Evolutionary conservation across 345 rosid genomes (phyloP).

Genomic region (Euphorbia tirucalli): DNA sequence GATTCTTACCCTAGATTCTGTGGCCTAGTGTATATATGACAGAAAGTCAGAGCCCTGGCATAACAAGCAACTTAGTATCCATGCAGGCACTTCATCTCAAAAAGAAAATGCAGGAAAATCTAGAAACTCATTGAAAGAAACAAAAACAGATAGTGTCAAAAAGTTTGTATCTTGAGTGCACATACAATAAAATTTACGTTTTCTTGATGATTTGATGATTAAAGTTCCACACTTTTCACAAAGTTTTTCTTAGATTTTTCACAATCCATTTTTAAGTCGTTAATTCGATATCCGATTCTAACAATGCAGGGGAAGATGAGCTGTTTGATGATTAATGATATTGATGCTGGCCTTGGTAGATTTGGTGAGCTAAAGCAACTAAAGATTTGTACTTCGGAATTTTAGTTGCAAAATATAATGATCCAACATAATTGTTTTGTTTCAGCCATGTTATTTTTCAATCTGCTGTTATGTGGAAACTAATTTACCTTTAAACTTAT

Average conservation of each 20-base stretch:
- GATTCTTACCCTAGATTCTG: neutral
- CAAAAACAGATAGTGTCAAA: neutral
- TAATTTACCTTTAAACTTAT: neutral
- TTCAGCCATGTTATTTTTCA: neutral
- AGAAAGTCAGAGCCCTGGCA: neutral
- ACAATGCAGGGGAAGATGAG: constrained; percentile 93
- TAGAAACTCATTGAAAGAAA: neutral
- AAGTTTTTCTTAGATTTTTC: neutral
- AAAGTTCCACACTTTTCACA: no score
- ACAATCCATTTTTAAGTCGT: neutral
- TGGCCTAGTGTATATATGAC: neutral
- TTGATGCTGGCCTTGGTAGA: constrained; percentile 98
- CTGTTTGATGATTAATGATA: constrained; percentile 91
- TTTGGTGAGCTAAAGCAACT: constrained; percentile 57
- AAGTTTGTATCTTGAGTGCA: neutral
- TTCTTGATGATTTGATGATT: no score
- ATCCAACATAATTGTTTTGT: neutral
- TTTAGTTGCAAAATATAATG: neutral
- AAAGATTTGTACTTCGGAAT: constrained; percentile 9
- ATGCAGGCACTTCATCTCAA: neutral
- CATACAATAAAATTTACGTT: neutral
- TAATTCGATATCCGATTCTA: constrained; percentile 6
- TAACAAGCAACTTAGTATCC: neutral
- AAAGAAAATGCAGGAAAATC: neutral
- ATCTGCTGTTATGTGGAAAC: neutral